phyloP scores from a whole-genome alignment of 441 rosid genomes.

The Lepidium campestre region DNA sequence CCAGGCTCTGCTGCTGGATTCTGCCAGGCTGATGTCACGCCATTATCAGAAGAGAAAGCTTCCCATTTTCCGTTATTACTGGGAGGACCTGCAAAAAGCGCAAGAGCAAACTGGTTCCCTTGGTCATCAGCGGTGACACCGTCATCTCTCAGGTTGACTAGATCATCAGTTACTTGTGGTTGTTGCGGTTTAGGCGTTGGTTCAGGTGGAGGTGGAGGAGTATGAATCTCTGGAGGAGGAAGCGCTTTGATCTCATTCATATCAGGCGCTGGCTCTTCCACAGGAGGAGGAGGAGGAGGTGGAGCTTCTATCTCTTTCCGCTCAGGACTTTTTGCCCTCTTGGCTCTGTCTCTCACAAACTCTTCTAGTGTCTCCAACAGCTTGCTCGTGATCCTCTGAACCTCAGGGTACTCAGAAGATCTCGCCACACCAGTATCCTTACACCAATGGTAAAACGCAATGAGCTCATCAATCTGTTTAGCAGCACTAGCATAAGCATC shows the following conservation, averaged over 20 bases:
- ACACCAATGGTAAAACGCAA: conserved; percentile 76
- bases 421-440: conserved; percentile 86
- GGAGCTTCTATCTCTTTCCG: conserved; percentile 57
- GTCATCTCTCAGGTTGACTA: conserved; percentile 83
- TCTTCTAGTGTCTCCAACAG: conserved; percentile 89
- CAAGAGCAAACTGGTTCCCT: conserved; percentile 81
- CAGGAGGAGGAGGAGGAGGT: conserved; percentile 32
- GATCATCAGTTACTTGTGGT: conserved; percentile 50
- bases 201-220: conserved; percentile 55
- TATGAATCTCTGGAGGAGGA: conserved; percentile 69
- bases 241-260: conserved; percentile 86
- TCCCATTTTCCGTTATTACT: conserved; percentile 81
- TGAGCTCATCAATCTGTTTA: conserved; percentile 87
- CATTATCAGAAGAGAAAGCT: conserved; percentile 70
- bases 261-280: conserved; percentile 57
- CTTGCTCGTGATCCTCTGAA: conserved; percentile 86
- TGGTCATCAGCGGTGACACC: conserved; percentile 70
- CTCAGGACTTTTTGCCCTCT: conserved; percentile 77
- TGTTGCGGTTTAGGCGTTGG: conserved; percentile 48
- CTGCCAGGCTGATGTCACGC: conserved; percentile 95
- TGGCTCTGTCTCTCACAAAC: conserved; percentile 88
- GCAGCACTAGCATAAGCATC: conserved; percentile 82
- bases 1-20: conserved; percentile 83
- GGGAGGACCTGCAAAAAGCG: conserved; percentile 73
- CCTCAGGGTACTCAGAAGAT: conserved; percentile 93